These are phyloP conservation scores for Rhizomucor miehei DNA, from an alignment of 371 early-diverging fungal genomes.

Conservation along the genomic window DNA sequence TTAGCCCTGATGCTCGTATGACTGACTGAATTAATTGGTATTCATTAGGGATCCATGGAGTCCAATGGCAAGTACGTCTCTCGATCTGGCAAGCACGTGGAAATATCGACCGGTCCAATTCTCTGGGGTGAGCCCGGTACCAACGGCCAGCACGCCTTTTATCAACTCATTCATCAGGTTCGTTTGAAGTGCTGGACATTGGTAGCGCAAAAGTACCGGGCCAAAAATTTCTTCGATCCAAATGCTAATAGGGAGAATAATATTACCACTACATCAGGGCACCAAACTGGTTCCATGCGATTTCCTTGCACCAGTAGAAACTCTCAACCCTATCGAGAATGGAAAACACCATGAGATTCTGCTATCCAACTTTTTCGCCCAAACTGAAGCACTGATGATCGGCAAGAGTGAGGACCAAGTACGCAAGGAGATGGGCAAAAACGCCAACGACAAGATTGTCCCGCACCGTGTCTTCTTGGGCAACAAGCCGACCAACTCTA, in stretches of 20 bases:
- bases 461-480: constrained; percentile 95
- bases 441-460: constrained; percentile 64
- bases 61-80: constrained; percentile 97
- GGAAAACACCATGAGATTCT: constrained; percentile 91
- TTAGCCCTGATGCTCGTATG: too few relatives aligned
- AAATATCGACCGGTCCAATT: constrained; percentile 92
- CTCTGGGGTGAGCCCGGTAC: constrained; percentile 99
- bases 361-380: constrained; percentile 98
- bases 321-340: constrained; percentile 83
- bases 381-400: constrained; percentile 96
- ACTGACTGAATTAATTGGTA: too few relatives aligned
- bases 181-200: too few relatives aligned
- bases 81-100: constrained; percentile 72
- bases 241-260: too few relatives aligned
- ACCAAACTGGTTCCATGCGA: constrained; percentile 95
- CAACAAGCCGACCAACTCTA: constrained; percentile 96
- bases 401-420: constrained; percentile 89
- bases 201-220: too few relatives aligned
- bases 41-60: constrained; percentile 92
- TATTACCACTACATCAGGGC: too few relatives aligned
- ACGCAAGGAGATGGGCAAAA: constrained; percentile 67
- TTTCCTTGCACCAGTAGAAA: constrained; percentile 91
- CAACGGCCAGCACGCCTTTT: constrained; percentile 99
- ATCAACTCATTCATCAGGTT: constrained; percentile 99
- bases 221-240: too few relatives aligned